Evolutionary conservation across 148 eudicot genomes (phyloP).

Genomic region (Rhododendron henanense): DNA sequence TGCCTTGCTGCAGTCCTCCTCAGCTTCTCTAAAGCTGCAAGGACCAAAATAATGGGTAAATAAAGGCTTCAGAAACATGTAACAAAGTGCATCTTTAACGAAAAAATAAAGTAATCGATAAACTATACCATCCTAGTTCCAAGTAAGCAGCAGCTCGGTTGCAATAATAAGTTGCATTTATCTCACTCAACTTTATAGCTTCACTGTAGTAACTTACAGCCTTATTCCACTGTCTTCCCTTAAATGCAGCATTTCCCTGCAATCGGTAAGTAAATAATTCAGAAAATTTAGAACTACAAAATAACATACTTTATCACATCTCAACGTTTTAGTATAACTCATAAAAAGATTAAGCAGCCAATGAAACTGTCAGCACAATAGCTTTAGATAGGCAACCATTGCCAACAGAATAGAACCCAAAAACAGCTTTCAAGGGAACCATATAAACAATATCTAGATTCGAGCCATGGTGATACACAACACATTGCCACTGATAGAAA

Average conservation of each 20-base stretch:
- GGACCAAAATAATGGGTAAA: conserved; percentile 6
- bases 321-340: not conserved
- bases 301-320: not conserved
- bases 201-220: conserved; percentile 74
- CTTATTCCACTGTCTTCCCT: conserved; percentile 71
- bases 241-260: conserved; percentile 90
- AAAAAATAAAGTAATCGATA: not conserved
- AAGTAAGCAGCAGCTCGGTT: conserved; percentile 92
- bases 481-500: not conserved
- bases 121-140: conserved; percentile 65
- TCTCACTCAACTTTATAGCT: conserved; percentile 66
- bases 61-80: not conserved
- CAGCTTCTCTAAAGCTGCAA: conserved; percentile 72
- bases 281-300: not conserved
- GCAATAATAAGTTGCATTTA: conserved; percentile 65
- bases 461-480: not conserved
- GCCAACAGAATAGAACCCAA: not conserved
- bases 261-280: conserved; percentile 1
- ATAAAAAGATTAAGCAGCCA: not conserved
- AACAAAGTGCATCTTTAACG: not conserved
- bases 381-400: not conserved
- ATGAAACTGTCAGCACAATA: not conserved
- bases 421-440: not conserved
- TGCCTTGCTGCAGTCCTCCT: conserved; percentile 75
- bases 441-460: not conserved